These are phyloP conservation scores for Aspergillus novoparasiticus DNA, from an alignment of 2,329 filamentous ascomycete species.

Conservation along the genomic window DNA sequence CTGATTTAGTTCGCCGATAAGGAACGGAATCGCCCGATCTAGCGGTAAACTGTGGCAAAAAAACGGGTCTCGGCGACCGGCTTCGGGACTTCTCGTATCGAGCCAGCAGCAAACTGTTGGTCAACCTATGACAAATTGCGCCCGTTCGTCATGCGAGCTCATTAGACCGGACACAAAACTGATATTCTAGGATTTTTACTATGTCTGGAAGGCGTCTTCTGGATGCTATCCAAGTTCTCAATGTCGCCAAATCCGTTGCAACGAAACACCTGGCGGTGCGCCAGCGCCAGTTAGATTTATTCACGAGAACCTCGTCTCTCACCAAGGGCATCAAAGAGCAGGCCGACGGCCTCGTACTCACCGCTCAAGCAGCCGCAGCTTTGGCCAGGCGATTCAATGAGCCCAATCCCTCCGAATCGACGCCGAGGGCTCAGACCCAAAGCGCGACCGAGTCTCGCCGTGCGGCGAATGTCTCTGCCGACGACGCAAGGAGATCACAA, in stretches of 20 bases:
- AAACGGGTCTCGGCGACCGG: slow-evolving; percentile 11
- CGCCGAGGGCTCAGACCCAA: slow-evolving; percentile 23
- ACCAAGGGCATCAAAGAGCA: slow-evolving; percentile 64
- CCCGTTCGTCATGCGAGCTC: slow-evolving; percentile 22
- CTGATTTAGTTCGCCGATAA: slow-evolving; percentile 7
- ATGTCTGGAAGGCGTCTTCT: slow-evolving; percentile 66
- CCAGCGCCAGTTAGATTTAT: slow-evolving; percentile 63
- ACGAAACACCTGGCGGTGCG: slow-evolving; percentile 63
- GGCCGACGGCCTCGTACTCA: slow-evolving; percentile 63
- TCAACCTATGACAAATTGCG: neutral
- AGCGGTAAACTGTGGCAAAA: slow-evolving; percentile 19
- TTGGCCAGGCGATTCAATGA: slow-evolving; percentile 62
- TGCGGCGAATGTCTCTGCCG: slow-evolving; percentile 38
- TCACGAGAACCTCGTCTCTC: slow-evolving; percentile 65
- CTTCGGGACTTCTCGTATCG: slow-evolving; percentile 5
- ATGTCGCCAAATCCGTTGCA: slow-evolving; percentile 69
- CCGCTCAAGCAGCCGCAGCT: slow-evolving; percentile 61
- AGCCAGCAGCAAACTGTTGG: neutral
- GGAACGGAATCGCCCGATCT: slow-evolving; percentile 11
- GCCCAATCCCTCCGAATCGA: slow-evolving; percentile 21
- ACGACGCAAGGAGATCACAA: slow-evolving; percentile 50
- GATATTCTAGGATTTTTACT: slow-evolving; percentile 10
- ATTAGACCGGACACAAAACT: slow-evolving; percentile 5
- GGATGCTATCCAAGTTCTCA: slow-evolving; percentile 70
- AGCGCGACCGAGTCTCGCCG: slow-evolving; percentile 16